Evolutionary conservation across 495 filamentous ascomycete species (phyloP), one percentile per base, ranked within the genome.

Genomic region (Delitschia confertaspora): DNA sequence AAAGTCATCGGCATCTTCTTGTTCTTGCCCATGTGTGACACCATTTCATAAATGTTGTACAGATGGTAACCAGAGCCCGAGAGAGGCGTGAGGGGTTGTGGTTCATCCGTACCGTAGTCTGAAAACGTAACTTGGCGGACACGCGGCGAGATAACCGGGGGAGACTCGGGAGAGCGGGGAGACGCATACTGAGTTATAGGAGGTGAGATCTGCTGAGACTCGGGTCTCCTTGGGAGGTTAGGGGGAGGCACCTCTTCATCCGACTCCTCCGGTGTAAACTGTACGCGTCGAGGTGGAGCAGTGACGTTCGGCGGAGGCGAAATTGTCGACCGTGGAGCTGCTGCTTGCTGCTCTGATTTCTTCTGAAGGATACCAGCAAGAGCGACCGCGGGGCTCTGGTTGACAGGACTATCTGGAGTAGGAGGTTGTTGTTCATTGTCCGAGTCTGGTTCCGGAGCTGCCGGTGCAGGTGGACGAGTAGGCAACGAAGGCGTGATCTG

Each of bases 1-100:
- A 99, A 62, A 11, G 85, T 93, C 27, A 87, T 95, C 2, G 93
- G 88, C 74, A 94, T 86, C 68, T 99, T 99, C 71, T 94, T 95
- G 57, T 83, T 83, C 68, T 89, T 93, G 42, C 88, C 88, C 79
- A 93, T 86, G 11, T 85, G 77, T 21, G 87, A 87, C 2, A 93
- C 78, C 78, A 95, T 93, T 62, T 99, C 93, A 62, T 86, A 89
- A 62, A 99, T 84, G 56, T 89, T 93, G 64, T 94, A 95, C 56
- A 95, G 71, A 56, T 88, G 86, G 59, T 85, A 95, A 16, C 84
- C 85, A 8, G 82, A 83, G 3, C 80, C 82, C 11, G 77, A 80
- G 2, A 72, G 70, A 17, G 66, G 60, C 25, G 49, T 41, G 41
- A 38, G 42, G 39, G 51, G 21, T 43, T 50, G 17, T 38, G 51